Conservation (phyloP, 1,284 basidiomycete genomes). For the Rugosomyces carneus region DNA sequence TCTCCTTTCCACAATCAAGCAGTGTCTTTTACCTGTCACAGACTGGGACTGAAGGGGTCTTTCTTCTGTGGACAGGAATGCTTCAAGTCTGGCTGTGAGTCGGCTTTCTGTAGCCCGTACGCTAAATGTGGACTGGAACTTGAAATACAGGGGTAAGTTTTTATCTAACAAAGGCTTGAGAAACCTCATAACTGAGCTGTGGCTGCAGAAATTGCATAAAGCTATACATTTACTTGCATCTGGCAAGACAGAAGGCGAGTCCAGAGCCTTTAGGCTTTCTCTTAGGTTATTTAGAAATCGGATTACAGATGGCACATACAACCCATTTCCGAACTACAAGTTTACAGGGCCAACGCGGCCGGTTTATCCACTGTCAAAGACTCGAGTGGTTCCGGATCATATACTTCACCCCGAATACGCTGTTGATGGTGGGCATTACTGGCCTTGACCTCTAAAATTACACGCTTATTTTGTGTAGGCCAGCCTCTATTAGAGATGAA, state of each 20-base stretch:
- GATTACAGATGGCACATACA: conserved; percentile 57
- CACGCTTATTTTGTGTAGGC: conserved; percentile 34
- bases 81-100: conserved; percentile 79
- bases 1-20: conserved; percentile 3
- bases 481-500: conserved; percentile 56
- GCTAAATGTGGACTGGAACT: conserved; percentile 4
- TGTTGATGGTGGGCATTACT: conserved; percentile 48
- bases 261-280: background rate
- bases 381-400: conserved; percentile 63
- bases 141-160: conserved; percentile 18
- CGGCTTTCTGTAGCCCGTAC: background rate
- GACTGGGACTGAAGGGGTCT: conserved; percentile 74
- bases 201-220: conserved; percentile 73
- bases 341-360: conserved; percentile 74
- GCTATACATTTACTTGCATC: conserved; percentile 57
- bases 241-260: conserved; percentile 29
- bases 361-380: conserved; percentile 69
- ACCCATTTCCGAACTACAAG: conserved; percentile 62
- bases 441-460: conserved; percentile 11
- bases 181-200: conserved; percentile 3
- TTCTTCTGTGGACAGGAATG: conserved; percentile 84
- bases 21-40: conserved; percentile 24
- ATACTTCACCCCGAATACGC: conserved; percentile 81
- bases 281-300: background rate
- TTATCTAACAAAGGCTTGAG: background rate